Evolutionary conservation across 1,284 basidiomycete species (phyloP), one percentile per base, ranked within the genome.

Genomic region (Rhizopogon parksii): DNA sequence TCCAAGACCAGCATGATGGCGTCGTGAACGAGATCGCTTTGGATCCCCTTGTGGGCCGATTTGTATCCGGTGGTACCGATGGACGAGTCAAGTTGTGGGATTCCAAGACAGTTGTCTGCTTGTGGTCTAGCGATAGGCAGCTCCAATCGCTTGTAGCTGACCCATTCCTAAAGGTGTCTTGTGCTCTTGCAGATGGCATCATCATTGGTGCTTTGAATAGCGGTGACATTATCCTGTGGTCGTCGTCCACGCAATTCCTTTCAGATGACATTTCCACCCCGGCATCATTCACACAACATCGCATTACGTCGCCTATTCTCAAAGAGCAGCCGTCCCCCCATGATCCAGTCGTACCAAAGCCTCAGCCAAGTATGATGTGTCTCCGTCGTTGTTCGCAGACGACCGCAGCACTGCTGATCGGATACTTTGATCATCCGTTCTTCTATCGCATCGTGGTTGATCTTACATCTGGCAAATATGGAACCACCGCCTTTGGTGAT

Each of bases 81-180:
- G 87, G 86, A 0, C 68, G 69, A 19, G 74, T 87, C 55, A 89
- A 88, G 61, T 55, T 91, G 1, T 91, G 88, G 88, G 76, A 83
- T 52, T 65, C 74, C 15, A 78, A 74, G 59, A 68, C 67, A 2
- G 65, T 81, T 24, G 60, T 57, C 19, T 82, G 81, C 54, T 45
- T 84, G 24, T 90, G 85, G 86, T 76, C 79, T 1, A 83, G 79
- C n/a, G 65, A 70, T 35, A 63, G 62, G 36, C 68, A 71, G 25
- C 56, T 60, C 1, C 58, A 59, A 17, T 63, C 63, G 4, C 60
- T 71, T 8, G 51, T 75, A 2, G 65, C 70, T 1, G 79, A 82
- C 57, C 65, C 78, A 0, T 79, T 75, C 52, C 57, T 77, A 40
- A 75, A 73, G 55, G 71, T 85, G 2, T 69, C 70, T 2, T 67